Evolutionary conservation across 2,329 filamentous ascomycete genomes (phyloP).

Genomic region (Beauveria sp.): DNA sequence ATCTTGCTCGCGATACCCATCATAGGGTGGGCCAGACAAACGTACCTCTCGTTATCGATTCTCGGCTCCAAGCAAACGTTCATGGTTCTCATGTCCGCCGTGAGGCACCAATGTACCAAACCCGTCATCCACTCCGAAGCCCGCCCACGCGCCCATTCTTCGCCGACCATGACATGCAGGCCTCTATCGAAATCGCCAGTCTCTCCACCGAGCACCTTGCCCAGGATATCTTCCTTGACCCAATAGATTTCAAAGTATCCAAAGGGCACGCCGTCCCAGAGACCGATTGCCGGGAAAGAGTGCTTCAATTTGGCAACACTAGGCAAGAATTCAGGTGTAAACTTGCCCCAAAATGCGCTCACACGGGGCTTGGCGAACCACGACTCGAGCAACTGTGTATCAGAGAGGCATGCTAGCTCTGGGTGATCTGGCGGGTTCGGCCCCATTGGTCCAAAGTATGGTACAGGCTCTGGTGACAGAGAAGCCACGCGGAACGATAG

Average conservation of each 20-base stretch:
- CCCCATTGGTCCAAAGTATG: slow-evolving; percentile 54
- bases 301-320: slow-evolving; percentile 59
- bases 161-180: slow-evolving; percentile 80
- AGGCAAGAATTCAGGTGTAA: slow-evolving; percentile 58
- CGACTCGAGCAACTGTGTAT: slow-evolving; percentile 58
- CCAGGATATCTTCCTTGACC: slow-evolving; percentile 86
- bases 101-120: slow-evolving; percentile 78
- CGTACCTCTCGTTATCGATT: slow-evolving; percentile 82
- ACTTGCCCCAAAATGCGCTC: slow-evolving; percentile 72
- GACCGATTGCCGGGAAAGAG: slow-evolving; percentile 83
- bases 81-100: slow-evolving; percentile 73
- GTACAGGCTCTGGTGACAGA: slow-evolving; percentile 53
- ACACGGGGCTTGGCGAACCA: slow-evolving; percentile 91
- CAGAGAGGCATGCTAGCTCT: slow-evolving; percentile 39
- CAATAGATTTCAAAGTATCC: slow-evolving; percentile 98
- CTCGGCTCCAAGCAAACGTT: slow-evolving; percentile 81
- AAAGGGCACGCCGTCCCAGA: slow-evolving; percentile 93
- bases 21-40: background rate
- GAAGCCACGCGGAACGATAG: slow-evolving; percentile 84
- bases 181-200: slow-evolving; percentile 80
- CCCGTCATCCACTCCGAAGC: slow-evolving; percentile 78
- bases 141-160: slow-evolving; percentile 82
- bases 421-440: slow-evolving; percentile 30
- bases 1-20: background rate
- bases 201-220: slow-evolving; percentile 56